Evolutionary conservation across 345 rosid species (phyloP).

Genomic region (Gossypium turneri): DNA sequence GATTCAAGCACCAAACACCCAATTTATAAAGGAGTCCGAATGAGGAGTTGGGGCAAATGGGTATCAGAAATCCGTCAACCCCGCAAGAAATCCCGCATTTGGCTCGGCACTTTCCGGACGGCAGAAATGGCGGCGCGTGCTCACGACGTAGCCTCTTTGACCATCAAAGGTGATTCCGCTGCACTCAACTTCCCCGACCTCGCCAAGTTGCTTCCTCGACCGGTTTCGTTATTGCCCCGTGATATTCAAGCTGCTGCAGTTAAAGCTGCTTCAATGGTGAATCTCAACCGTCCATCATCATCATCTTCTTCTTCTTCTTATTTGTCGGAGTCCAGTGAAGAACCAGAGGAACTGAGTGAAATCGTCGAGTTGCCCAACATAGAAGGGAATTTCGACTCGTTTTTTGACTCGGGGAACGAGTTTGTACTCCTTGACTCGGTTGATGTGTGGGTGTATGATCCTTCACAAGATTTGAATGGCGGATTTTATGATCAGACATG

Average conservation of each 20-base stretch:
- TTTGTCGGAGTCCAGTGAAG: background rate
- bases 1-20: slow-evolving; percentile 39
- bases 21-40: slow-evolving; percentile 74
- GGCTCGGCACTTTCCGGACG: slow-evolving; percentile 90
- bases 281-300: background rate
- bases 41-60: slow-evolving; percentile 97
- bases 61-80: slow-evolving; percentile 98
- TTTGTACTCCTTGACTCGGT: slow-evolving; percentile 18
- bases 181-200: slow-evolving; percentile 51
- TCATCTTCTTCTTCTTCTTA: slow-evolving; percentile 1
- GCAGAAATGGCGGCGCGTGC: slow-evolving; percentile 98
- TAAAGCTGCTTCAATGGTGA: slow-evolving; percentile 36
- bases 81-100: slow-evolving; percentile 83
- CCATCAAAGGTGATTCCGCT: slow-evolving; percentile 61
- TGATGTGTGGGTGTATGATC: slow-evolving; percentile 23
- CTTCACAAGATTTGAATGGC: slow-evolving; percentile 13
- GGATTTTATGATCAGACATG: slow-evolving; percentile 13
- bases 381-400: slow-evolving; percentile 6
- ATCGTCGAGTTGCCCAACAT: slow-evolving; percentile 13
- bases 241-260: background rate
- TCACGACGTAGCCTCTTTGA: slow-evolving; percentile 83
- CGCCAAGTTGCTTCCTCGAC: slow-evolving; percentile 65
- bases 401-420: background rate
- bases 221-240: slow-evolving; percentile 62
- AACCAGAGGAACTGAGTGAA: slow-evolving; percentile 9